Conservation (phyloP, 1,139 yeast genomes). For the Pichia sp. region DNA sequence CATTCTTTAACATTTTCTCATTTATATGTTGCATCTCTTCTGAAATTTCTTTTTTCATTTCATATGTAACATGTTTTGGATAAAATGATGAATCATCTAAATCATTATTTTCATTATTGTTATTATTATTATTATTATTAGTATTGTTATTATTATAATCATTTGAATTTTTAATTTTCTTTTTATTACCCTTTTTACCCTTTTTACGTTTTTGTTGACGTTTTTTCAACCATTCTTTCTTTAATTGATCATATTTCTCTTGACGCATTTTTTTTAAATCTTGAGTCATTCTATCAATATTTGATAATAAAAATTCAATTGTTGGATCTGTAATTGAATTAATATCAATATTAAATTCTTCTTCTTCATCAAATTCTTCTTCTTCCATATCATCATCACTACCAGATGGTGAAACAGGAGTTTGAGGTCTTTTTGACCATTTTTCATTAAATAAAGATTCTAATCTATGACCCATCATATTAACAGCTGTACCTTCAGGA, state of each 20-base stretch:
- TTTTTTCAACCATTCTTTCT: conserved; percentile 53
- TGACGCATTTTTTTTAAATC: conserved; percentile 79
- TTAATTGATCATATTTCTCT: conserved; percentile 36
- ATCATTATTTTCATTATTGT: conserved; percentile 1
- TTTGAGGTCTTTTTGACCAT: conserved; percentile 86
- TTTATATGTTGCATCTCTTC: conserved; percentile 76
- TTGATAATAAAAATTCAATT: conserved; percentile 81
- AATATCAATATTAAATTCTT: conserved; percentile 62
- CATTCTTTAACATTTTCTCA: conserved; percentile 78
- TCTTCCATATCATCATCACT: conserved; percentile 39
- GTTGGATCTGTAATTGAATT: conserved; percentile 88
- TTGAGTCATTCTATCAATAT: conserved; percentile 75
- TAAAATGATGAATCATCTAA: conserved; percentile 18
- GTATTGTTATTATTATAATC: no score
- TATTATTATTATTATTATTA: no score
- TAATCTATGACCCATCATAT: conserved; percentile 88
- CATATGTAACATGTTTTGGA: conserved; percentile 66
- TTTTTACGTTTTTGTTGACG: conserved; percentile 31
- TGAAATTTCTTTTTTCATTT: conserved; percentile 92
- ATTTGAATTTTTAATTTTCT: not conserved
- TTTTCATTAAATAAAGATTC: conserved; percentile 81
- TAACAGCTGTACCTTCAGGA: conserved; percentile 94
- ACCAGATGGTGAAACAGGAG: conserved; percentile 56
- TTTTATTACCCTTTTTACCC: conserved; percentile 18
- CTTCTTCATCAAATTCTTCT: conserved; percentile 32